phyloP scores from a whole-genome alignment of 192 early-diverging fungal species.

The Lobosporangium transversale region DNA sequence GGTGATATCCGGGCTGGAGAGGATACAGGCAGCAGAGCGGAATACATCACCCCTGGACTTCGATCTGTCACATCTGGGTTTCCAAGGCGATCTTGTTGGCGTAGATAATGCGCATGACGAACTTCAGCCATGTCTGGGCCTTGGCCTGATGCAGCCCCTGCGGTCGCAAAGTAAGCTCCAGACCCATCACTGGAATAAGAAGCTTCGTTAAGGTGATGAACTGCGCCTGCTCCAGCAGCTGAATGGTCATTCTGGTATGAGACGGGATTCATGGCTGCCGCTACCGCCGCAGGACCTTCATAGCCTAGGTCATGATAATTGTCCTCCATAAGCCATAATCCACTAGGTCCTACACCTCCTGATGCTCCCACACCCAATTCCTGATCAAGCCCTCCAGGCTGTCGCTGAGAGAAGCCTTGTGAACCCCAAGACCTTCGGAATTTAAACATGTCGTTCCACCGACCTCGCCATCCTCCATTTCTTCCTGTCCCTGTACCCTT shows the following conservation, averaged over 20 bases:
- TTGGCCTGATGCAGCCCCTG: neutral
- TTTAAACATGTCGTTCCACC: conserved; percentile 13
- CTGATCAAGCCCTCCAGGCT: too few relatives aligned
- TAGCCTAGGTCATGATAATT: neutral
- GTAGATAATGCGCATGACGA: conserved; percentile 6
- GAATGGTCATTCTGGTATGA: conserved; percentile 24
- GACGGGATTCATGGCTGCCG: conserved; percentile 23
- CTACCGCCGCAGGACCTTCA: neutral
- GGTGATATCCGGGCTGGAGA: neutral
- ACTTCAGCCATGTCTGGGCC: conserved; percentile 2
- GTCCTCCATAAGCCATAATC: conserved; percentile 26
- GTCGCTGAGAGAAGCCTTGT: too few relatives aligned
- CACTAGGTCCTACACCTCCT: conserved; percentile 1
- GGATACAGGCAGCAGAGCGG: neutral
- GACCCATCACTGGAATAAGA: neutral
- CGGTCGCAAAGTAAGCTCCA: neutral
- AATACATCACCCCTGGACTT: neutral
- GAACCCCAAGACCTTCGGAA: conserved; percentile 9
- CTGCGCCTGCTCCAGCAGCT: neutral
- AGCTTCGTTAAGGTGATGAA: neutral
- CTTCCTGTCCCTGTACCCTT: neutral
- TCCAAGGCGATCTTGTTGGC: neutral
- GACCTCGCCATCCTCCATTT: neutral
- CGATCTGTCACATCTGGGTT: neutral
- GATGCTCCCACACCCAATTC: too few relatives aligned